Conservation (phyloP, 164 flowering plant genomes). For the Aristolochia californica region DNA sequence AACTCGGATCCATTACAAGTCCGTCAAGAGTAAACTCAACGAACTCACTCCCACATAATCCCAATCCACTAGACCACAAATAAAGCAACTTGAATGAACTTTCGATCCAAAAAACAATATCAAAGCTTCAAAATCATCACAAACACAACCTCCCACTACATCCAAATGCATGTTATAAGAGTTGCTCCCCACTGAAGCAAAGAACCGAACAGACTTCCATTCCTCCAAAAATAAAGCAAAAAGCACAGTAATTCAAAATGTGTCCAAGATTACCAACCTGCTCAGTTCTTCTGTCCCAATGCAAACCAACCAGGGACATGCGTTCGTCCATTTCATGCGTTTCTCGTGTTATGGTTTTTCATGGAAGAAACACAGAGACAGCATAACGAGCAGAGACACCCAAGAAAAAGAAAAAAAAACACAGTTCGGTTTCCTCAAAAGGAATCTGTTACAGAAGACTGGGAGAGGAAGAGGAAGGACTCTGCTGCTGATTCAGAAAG, state of each 20-base stretch:
- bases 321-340: conserved; percentile 17
- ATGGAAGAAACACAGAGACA: conserved; percentile 10
- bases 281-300: conserved; percentile 30
- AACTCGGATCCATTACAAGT: not conserved
- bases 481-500: too few species aligned
- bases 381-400: not conserved
- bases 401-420: not conserved
- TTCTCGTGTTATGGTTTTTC: conserved; percentile 2
- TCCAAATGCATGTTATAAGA: not conserved
- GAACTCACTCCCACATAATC: not conserved
- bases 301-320: conserved; percentile 16
- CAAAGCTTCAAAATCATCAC: not conserved
- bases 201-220: not conserved
- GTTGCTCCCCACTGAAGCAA: conserved; percentile 1
- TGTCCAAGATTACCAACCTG: conserved; percentile 24
- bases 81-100: not conserved
- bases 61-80: not conserved
- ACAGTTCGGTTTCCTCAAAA: not conserved
- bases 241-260: not conserved
- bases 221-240: not conserved
- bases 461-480: not conserved
- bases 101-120: not conserved
- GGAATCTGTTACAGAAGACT: not conserved
- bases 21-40: not conserved
- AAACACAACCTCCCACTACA: too few species aligned